Evolutionary conservation across 352 stramenopile species (phyloP).

Genomic region (Thraustotheca clavata): DNA sequence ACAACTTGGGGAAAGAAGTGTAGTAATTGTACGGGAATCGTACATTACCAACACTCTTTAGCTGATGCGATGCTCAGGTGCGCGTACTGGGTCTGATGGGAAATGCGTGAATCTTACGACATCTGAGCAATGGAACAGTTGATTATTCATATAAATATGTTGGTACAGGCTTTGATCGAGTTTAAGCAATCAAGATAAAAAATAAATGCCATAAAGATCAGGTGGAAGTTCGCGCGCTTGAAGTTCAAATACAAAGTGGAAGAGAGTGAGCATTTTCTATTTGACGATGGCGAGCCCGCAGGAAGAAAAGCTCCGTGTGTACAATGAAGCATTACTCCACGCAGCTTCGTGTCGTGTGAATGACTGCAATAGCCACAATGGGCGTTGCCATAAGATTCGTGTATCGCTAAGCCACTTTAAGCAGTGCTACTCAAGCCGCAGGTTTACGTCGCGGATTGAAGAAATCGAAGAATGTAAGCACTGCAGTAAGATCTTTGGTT

Average conservation of each 20-base stretch:
- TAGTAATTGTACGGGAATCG: too few relatives aligned
- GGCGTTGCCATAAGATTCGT: slow-evolving; percentile 82
- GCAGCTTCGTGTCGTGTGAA: slow-evolving; percentile 45
- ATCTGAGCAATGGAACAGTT: too few relatives aligned
- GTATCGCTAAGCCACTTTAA: slow-evolving; percentile 85
- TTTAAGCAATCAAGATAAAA: too few relatives aligned
- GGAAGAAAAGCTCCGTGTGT: slow-evolving; percentile 79
- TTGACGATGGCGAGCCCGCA: slow-evolving; percentile 24
- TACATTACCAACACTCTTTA: too few relatives aligned
- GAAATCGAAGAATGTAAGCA: slow-evolving; percentile 48
- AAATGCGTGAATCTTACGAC: too few relatives aligned
- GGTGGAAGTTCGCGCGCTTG: too few relatives aligned
- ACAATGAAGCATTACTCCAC: slow-evolving; percentile 75
- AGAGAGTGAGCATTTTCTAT: background rate
- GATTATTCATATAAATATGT: too few relatives aligned
- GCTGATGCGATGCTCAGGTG: too few relatives aligned
- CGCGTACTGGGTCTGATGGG: too few relatives aligned
- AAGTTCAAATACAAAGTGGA: background rate
- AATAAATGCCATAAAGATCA: too few relatives aligned
- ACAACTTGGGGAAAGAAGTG: too few relatives aligned
- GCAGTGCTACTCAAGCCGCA: slow-evolving; percentile 68
- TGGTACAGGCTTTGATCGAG: too few relatives aligned
- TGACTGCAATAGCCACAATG: slow-evolving; percentile 49
- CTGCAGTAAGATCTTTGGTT: slow-evolving; percentile 77
- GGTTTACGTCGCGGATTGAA: slow-evolving; percentile 62